A percentile compares a stretch with the other conserved stretches of the same genome.
These are phyloP conservation scores for Ramaria sp. DNA, from an alignment of 768 basidiomycete genomes.

Conservation along the genomic window DNA sequence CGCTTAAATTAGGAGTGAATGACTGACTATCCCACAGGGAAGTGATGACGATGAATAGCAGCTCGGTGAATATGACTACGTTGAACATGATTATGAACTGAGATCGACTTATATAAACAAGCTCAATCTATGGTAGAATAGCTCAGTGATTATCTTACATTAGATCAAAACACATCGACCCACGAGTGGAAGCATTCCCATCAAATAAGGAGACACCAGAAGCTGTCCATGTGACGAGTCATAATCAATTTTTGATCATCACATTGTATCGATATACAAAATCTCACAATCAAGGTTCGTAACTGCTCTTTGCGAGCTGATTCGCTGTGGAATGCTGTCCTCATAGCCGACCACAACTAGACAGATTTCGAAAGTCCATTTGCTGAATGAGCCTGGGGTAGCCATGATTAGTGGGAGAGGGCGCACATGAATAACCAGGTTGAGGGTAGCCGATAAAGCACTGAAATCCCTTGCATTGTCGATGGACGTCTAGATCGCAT, in stretches of 20 bases:
- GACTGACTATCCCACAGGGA: neutral
- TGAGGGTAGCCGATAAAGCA: neutral
- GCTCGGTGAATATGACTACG: neutral
- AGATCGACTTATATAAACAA: neutral
- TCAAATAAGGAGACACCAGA: neutral
- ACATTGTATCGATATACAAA: neutral
- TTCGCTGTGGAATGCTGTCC: neutral
- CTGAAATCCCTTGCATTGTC: neutral
- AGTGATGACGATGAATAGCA: neutral
- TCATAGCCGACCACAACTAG: neutral
- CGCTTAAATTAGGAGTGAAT: neutral
- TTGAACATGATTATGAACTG: neutral
- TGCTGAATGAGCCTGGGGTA: no score
- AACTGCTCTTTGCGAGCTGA: neutral
- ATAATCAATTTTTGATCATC: neutral
- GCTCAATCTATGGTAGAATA: neutral
- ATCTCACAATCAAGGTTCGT: neutral
- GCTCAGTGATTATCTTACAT: neutral
- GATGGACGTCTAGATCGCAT: neutral
- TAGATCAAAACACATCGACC: neutral
- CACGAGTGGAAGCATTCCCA: neutral
- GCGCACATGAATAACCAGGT: neutral
- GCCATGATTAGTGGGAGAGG: no score
- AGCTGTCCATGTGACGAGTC: neutral
- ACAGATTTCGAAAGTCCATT: neutral